Conservation (phyloP, 768 basidiomycete genomes). For the Lactifluus echinatus region DNA sequence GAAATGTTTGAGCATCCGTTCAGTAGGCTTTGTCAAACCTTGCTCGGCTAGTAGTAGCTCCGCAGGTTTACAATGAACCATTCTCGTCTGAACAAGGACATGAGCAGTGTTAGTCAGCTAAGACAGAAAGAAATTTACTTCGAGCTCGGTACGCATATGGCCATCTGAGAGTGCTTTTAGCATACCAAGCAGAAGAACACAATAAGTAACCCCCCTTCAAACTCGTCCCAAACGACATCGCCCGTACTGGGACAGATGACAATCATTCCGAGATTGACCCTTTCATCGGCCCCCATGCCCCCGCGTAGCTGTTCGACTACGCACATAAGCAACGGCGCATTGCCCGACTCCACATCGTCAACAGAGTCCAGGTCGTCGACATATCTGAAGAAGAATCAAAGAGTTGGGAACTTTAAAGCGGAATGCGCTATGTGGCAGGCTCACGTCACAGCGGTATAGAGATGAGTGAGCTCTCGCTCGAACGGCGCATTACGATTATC, state of each 20-base stretch:
- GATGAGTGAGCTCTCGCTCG: constrained; percentile 59
- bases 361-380: constrained; percentile 71
- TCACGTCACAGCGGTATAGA: constrained; percentile 86
- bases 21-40: constrained; percentile 58
- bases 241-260: constrained; percentile 82
- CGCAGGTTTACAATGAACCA: constrained; percentile 76
- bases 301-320: constrained; percentile 50
- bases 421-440: constrained; percentile 24
- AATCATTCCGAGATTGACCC: constrained; percentile 57
- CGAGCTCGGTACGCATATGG: constrained; percentile 80
- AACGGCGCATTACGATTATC: constrained; percentile 70
- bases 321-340: constrained; percentile 66
- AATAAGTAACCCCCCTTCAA: constrained; percentile 46
- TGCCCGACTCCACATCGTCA: constrained; percentile 48
- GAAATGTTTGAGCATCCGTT: constrained; percentile 68
- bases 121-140: constrained; percentile 36
- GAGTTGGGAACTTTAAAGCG: background rate
- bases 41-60: constrained; percentile 64
- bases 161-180: constrained; percentile 42
- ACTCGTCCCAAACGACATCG: constrained; percentile 90
- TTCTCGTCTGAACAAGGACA: constrained; percentile 51
- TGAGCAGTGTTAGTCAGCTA: background rate
- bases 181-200: background rate
- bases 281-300: constrained; percentile 36
- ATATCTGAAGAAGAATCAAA: constrained; percentile 41